These are phyloP conservation scores for Alternaria consortialis DNA, from an alignment of 2,329 filamentous ascomycete genomes.

Conservation along the genomic window DNA sequence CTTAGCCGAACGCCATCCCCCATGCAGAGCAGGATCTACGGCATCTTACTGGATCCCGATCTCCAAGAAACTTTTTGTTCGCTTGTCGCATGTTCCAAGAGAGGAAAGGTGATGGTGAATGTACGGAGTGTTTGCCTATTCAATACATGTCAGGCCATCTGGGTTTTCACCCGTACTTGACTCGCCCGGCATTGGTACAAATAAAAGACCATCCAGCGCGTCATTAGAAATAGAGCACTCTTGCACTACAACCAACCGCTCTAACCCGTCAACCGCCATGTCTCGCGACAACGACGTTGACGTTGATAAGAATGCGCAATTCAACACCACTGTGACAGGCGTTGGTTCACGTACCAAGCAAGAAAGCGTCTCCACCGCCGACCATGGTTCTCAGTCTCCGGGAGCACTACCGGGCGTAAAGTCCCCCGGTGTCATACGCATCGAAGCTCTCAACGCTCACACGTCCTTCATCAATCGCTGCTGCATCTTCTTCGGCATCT, in stretches of 20 bases:
- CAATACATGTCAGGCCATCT: neutral
- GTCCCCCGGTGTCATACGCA: constrained; percentile 66
- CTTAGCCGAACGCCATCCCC: neutral
- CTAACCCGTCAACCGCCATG: neutral
- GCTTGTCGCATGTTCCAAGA: neutral
- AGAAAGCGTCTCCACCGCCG: neutral
- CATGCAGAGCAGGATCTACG: neutral
- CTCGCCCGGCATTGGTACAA: neutral
- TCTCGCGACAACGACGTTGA: neutral
- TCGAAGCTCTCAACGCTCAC: constrained; percentile 65
- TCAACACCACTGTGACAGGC: neutral
- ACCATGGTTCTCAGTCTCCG: neutral
- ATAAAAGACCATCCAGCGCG: neutral
- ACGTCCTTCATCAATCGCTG: constrained; percentile 63
- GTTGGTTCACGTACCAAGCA: neutral
- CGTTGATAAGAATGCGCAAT: neutral
- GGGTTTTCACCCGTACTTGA: neutral
- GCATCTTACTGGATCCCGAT: neutral
- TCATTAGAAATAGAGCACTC: neutral
- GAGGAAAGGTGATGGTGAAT: neutral
- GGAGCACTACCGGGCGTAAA: constrained; percentile 38
- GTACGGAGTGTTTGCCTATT: neutral
- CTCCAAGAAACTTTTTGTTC: neutral
- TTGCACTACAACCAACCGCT: too few species aligned
- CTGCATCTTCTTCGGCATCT: constrained; percentile 68